Evolutionary conservation across 2,329 filamentous ascomycete species (phyloP), one percentile per base, ranked within the genome.

Genomic region (Chrysosporium queenslandicum): DNA sequence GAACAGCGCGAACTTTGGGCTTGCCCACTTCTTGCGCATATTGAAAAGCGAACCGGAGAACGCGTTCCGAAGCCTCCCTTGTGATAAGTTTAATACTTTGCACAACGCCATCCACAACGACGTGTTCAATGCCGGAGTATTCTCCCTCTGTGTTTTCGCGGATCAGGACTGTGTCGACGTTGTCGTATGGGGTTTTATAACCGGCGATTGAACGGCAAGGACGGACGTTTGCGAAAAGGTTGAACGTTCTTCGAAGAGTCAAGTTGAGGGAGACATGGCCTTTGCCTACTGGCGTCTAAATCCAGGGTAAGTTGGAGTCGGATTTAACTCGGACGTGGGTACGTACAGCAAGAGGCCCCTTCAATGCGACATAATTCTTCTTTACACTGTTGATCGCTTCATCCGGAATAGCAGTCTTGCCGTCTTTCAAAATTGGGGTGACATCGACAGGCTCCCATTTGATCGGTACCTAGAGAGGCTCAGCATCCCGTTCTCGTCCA

Each of bases 51-150:
- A 89, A 98, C 68, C 90, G 85, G 61, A 97, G 82, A 52, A 98
- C 92, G 64, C 92, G 86, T 82, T 98, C 92, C 60, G 83, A 90
- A 59, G 92, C 92, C 70, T 90, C 88, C 60, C 84, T 81, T 66
- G 94, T 97, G 76, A 98, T 98, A 70, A 98, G 87, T 83, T 98
- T 98, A 77, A 98, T 98, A 78, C 85, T 91, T 81, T 98, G 92
- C 25, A 98, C 92, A 47, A 98, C 92, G 62, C 92, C 92, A 64
- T 97, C 90, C 21, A 97, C 89, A 30, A 97, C 92, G 54, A 96
- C 82, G 76, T 98, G 92, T 80, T 98, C 92, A 65, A 98, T 97
- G 58, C 92, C 92, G 39, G 88, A 95, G 83, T 98, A 98, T 79
- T 97, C 92, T 72, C 92, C 92, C 81, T 97, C 92, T 63, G 92